A percentile compares a stretch with the other conserved stretches of the same genome.
These are phyloP conservation scores for Hibiscus tridactylites DNA, from an alignment of 345 rosid genomes.

Conservation along the genomic window DNA sequence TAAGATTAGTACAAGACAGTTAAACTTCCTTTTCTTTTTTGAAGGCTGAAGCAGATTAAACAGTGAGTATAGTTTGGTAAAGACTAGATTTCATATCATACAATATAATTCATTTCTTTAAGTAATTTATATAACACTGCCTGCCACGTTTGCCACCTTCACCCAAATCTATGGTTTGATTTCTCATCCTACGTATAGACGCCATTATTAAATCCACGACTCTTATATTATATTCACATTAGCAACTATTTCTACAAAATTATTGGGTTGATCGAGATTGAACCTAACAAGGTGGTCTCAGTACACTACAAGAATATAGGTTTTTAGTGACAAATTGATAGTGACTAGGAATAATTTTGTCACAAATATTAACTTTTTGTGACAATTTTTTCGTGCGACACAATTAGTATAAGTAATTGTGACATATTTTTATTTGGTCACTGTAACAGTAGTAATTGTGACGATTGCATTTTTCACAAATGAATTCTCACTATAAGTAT, in stretches of 20 bases:
- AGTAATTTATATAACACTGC: not conserved
- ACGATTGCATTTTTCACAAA: too few relatives aligned
- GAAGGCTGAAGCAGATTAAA: not conserved
- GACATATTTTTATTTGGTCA: too few relatives aligned
- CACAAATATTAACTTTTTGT: too few relatives aligned
- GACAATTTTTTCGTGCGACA: too few relatives aligned
- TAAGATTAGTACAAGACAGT: not conserved
- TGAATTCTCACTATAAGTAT: too few relatives aligned
- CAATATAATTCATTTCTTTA: not conserved
- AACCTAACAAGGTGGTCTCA: too few relatives aligned
- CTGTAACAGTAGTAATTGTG: too few relatives aligned
- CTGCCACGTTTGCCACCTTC: not conserved
- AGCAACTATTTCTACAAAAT: not conserved
- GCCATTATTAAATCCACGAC: not conserved
- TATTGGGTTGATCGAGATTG: too few relatives aligned
- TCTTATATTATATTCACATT: not conserved
- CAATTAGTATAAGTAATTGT: too few relatives aligned
- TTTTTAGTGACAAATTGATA: too few relatives aligned
- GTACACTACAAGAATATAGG: too few relatives aligned
- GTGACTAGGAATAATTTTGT: too few relatives aligned
- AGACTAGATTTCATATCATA: not conserved
- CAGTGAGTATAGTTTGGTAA: not conserved
- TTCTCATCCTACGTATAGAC: not conserved
- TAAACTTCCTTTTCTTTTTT: not conserved
- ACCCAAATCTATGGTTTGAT: not conserved